Percentiles rank a stretch among this genome's conserved stretches.
Evolutionary conservation across 805 yeast species (phyloP).

Genomic region (Kodamaea leandrae): DNA sequence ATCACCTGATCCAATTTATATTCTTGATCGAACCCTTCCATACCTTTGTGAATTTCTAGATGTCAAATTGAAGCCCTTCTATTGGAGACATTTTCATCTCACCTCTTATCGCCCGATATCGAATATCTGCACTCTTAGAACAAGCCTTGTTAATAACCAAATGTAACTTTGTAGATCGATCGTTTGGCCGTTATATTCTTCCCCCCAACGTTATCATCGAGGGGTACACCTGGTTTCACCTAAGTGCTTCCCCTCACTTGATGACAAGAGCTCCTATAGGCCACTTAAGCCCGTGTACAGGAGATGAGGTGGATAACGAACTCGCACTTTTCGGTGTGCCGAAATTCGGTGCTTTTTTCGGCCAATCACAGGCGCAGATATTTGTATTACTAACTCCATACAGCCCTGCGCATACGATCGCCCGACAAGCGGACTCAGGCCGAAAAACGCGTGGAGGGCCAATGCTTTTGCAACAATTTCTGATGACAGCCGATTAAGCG

Average conservation of each 20-base stretch:
- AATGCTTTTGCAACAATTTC: constrained; percentile 4
- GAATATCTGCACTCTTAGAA: no score
- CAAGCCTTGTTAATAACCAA: not conserved
- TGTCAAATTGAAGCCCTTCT: no score
- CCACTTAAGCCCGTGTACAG: not conserved
- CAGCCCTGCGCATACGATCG: not conserved
- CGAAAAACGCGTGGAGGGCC: constrained; percentile 2
- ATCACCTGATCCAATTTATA: no score
- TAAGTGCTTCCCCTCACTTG: no score
- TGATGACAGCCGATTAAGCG: constrained; percentile 5
- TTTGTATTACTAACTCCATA: not conserved
- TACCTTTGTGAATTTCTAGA: no score
- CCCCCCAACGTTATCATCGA: no score
- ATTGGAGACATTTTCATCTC: no score
- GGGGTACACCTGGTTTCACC: no score
- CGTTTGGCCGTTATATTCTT: no score
- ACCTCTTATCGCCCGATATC: not conserved
- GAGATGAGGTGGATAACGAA: not conserved
- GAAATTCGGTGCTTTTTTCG: constrained; percentile 2
- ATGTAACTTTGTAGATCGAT: no score
- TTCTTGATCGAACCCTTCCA: no score
- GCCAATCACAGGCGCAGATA: not conserved
- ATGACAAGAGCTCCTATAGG: not conserved
- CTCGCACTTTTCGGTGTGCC: constrained; percentile 2
- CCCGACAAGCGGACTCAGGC: constrained; percentile 7